Conservation (phyloP, 306 rosid species). For the apple (Malus domestica) region DNA sequence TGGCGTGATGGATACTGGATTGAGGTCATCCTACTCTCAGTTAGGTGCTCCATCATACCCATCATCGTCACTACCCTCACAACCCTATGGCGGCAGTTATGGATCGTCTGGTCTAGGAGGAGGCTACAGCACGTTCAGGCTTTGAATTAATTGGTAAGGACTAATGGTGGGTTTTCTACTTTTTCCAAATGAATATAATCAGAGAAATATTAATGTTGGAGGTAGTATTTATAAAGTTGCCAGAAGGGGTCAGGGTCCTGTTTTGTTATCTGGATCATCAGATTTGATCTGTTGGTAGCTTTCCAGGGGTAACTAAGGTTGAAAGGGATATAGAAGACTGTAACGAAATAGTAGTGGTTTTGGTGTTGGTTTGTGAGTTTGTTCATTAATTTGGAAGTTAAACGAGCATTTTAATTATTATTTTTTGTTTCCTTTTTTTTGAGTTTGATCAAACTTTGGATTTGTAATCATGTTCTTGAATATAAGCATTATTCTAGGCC, state of each 20-base stretch:
- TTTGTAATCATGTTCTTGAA: background rate
- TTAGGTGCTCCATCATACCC: conserved; percentile 53
- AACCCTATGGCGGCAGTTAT: conserved; percentile 44
- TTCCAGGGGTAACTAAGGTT: conserved; percentile 23
- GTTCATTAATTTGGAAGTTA: background rate
- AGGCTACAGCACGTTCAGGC: conserved; percentile 80
- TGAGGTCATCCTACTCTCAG: conserved; percentile 68
- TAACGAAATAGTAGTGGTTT: conserved; percentile 32
- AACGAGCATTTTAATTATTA: background rate
- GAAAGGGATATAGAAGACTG: conserved; percentile 28
- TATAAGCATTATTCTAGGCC: background rate
- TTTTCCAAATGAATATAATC: conserved; percentile 24
- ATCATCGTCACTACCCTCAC: conserved; percentile 58
- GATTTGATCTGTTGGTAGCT: conserved; percentile 22
- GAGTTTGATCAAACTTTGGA: background rate
- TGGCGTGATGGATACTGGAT: conserved; percentile 55
- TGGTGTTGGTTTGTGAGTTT: conserved; percentile 11
- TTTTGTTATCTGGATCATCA: conserved; percentile 8
- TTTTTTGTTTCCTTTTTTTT: background rate
- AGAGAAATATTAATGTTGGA: conserved; percentile 20
- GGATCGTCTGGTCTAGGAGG: conserved; percentile 83
- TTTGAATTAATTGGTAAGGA: conserved; percentile 30
- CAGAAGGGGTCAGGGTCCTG: background rate
- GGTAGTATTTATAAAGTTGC: conserved; percentile 30
- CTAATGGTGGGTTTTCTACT: conserved; percentile 19